phyloP scores from a whole-genome alignment of 148 eudicot species.

The Gaultheria prostrata region DNA sequence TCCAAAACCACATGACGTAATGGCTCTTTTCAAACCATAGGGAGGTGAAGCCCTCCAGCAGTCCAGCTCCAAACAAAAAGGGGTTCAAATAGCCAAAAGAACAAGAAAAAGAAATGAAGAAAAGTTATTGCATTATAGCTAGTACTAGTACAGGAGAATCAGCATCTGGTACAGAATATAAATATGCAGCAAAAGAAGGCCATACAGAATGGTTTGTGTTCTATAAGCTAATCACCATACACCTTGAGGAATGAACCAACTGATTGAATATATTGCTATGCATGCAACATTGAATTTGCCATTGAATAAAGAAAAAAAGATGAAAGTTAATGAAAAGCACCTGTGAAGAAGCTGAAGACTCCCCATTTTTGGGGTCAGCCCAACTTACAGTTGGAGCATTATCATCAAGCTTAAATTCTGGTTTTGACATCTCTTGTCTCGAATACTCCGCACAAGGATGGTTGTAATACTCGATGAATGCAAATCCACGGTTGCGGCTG shows the following conservation, averaged over 20 bases:
- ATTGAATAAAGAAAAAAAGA: not conserved
- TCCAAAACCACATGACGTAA: not conserved
- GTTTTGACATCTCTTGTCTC: slow-evolving; percentile 70
- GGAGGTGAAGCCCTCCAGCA: not conserved
- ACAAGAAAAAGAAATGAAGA: not conserved
- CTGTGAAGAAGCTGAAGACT: slow-evolving; percentile 72
- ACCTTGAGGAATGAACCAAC: not conserved
- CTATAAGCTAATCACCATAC: not conserved
- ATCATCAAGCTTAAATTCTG: slow-evolving; percentile 80
- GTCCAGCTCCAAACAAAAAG: not conserved
- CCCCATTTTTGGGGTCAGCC: slow-evolving; percentile 90
- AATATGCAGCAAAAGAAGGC: not conserved
- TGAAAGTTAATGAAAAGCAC: slow-evolving; percentile 26
- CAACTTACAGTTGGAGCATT: slow-evolving; percentile 93
- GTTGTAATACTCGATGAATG: slow-evolving; percentile 88
- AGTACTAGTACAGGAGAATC: not conserved
- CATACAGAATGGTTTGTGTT: not conserved
- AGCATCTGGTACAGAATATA: not conserved
- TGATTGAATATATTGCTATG: not conserved
- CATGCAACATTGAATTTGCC: not conserved
- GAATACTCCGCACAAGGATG: slow-evolving; percentile 97
- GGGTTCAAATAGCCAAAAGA: not conserved
- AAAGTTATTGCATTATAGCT: not conserved
- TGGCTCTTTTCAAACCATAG: not conserved
- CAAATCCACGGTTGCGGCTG: slow-evolving; percentile 89